phyloP scores from a whole-genome alignment of 208 protist species.

The Tritrichomonas musculus region DNA sequence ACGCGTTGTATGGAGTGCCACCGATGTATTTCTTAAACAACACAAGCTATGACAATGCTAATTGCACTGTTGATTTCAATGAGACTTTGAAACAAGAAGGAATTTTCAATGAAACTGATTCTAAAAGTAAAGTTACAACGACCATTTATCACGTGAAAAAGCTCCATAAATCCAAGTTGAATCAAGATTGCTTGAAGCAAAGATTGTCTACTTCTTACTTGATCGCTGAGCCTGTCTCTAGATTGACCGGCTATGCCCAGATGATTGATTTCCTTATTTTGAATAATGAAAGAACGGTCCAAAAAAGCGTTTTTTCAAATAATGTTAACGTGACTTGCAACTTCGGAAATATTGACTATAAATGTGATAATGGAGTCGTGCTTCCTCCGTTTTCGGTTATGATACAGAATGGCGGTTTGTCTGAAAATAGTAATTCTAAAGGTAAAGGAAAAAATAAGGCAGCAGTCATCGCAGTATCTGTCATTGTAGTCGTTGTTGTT shows the following conservation, averaged over 20 bases:
- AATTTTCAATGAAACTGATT: too few species aligned
- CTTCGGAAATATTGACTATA: not conserved
- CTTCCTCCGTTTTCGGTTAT: not conserved
- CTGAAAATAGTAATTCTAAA: too few species aligned
- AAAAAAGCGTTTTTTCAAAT: not conserved
- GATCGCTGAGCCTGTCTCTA: not conserved
- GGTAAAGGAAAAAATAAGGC: too few species aligned
- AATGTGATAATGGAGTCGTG: not conserved
- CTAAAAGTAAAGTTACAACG: too few species aligned
- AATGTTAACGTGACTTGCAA: not conserved
- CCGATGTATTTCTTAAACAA: conserved; percentile 22
- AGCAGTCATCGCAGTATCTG: too few species aligned
- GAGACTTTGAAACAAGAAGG: too few species aligned
- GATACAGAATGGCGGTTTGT: too few species aligned
- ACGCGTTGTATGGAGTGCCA: conserved; percentile 11
- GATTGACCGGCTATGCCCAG: not conserved
- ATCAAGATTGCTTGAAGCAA: not conserved
- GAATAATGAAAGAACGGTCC: not conserved
- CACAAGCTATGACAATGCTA: too few species aligned
- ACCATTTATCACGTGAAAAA: too few species aligned
- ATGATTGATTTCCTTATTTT: not conserved
- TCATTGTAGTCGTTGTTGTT: too few species aligned
- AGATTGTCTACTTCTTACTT: not conserved
- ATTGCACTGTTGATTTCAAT: too few species aligned
- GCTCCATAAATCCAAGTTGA: too few species aligned